Conservation (phyloP, 495 filamentous ascomycete species). For the Penicillium ucsense region DNA sequence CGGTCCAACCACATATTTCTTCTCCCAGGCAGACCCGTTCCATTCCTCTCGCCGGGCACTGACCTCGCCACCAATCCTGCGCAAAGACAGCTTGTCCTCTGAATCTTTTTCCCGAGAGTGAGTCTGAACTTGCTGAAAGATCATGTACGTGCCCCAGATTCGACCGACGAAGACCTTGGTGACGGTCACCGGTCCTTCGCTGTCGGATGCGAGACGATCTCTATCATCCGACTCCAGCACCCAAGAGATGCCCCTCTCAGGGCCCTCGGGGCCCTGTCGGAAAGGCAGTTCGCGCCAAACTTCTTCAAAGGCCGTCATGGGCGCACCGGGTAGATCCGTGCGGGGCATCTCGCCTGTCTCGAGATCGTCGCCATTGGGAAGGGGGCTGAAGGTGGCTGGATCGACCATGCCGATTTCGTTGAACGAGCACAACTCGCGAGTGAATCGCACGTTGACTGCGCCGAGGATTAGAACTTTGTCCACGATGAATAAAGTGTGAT, state of each 20-base stretch:
- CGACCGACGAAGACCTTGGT: conserved; percentile 26
- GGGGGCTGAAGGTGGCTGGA: conserved; percentile 6
- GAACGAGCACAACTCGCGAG: conserved; percentile 10
- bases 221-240: conserved; percentile 24
- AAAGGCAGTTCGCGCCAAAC: conserved; percentile 30
- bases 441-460: conserved; percentile 7
- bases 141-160: conserved; percentile 29
- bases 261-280: conserved; percentile 14
- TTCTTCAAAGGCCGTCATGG: conserved; percentile 9
- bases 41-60: conserved; percentile 32
- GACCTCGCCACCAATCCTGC: conserved; percentile 21
- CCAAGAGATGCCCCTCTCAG: conserved; percentile 21
- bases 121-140: conserved; percentile 23
- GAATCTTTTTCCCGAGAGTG: conserved; percentile 6
- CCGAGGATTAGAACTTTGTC: not conserved
- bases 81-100: conserved; percentile 7
- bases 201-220: conserved; percentile 1
- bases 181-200: conserved; percentile 16
- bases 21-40: conserved; percentile 14
- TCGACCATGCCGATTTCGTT: conserved; percentile 7
- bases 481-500: not conserved
- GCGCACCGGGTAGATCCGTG: conserved; percentile 10
- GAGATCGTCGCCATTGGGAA: conserved; percentile 12
- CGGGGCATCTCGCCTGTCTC: conserved; percentile 16
- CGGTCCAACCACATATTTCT: conserved; percentile 20